Base-by-base conservation (phyloP, 2,329 filamentous ascomycete species). In the Periconia macrospinosa region DNA sequence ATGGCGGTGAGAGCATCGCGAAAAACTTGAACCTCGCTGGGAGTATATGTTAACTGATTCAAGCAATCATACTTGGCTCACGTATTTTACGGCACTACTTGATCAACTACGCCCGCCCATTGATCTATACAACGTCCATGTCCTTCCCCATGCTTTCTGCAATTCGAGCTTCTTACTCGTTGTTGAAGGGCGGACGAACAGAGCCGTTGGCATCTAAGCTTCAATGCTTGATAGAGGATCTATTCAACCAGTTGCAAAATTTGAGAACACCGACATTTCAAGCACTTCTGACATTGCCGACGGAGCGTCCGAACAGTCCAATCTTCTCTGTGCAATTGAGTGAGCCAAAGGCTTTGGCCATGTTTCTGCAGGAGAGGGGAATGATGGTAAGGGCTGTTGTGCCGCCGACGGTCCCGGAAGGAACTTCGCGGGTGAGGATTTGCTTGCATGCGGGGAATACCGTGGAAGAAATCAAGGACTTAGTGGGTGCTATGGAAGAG, bases 1-100 rank as follows among this genome's bases (percentile, higher is more conserved):
- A 87, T 54, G 90, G 90, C 65, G 88, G 88, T 90, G 72, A 63
- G 80, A 35, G 15, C n/a, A 13, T 45, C 3, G 14, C 37, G 18
- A 49, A 2, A 30, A 15, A 30, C 5, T 37, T 13, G 23, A 8
- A 45, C 41, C 27, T 49, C 37, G 45, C 10, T 49, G 13, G 49
- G 2, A 9, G 14, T 14, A 14, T 27, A 17, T 8, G 5, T 44
- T 53, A 37, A 54, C 48, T 33, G 35, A 10, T 45, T 10, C 18
- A 42, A 68, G 69, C 71, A 2, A 69, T 74, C 6, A 54, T 73
- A 30, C 64, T 75, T 9, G 66, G 67, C 20, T 69, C 69, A 13
- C 46, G 50, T 7, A 54, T 65, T 5, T 60, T 72, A 3, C 64
- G 70, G 10, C 57, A 66, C 35, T 74, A 73, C 52, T 55, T 74